Evolutionary conservation across 1,284 basidiomycete species (phyloP).

Genomic region (Ganoderma boninense): DNA sequence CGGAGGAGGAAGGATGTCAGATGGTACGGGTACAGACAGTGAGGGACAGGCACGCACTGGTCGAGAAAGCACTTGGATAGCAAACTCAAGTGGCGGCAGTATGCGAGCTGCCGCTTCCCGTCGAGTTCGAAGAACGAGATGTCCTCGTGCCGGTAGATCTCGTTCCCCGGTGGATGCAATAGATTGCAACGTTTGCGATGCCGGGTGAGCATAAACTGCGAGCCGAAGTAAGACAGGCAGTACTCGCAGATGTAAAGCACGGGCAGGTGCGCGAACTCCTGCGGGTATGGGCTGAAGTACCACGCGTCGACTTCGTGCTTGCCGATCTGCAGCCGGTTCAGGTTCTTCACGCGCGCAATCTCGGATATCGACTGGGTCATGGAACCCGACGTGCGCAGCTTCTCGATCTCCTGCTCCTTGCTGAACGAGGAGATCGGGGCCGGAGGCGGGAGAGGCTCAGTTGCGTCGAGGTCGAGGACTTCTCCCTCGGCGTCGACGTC

Average conservation of each 20-base stretch:
- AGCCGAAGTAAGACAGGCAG: constrained; percentile 92
- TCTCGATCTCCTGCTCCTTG: constrained; percentile 99
- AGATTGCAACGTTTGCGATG: constrained; percentile 94
- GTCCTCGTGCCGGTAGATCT: constrained; percentile 97
- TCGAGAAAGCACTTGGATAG: constrained; percentile 99
- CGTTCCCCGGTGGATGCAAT: constrained; percentile 97
- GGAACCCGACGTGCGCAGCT: constrained; percentile 95
- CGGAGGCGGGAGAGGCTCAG: constrained; percentile 48
- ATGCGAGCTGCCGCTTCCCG: constrained; percentile 94
- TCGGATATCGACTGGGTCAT: constrained; percentile 99
- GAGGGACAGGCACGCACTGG: constrained; percentile 62
- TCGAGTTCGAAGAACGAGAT: constrained; percentile 99
- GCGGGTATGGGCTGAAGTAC: constrained; percentile 99
- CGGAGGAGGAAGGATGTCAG: constrained; percentile 37
- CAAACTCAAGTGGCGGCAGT: constrained; percentile 97
- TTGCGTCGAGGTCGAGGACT: constrained; percentile 50
- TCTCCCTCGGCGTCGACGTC: constrained; percentile 61
- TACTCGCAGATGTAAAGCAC: constrained; percentile 99
- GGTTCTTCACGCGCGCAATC: constrained; percentile 97
- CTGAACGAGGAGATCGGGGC: constrained; percentile 71
- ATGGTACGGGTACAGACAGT: constrained; percentile 13
- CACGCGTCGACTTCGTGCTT: constrained; percentile 97
- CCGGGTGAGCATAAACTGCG: constrained; percentile 86
- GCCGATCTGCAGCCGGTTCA: constrained; percentile 97
- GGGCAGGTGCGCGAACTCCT: constrained; percentile 96